Evolutionary conservation across 1,284 basidiomycete species (phyloP), one percentile per base, ranked within the genome.

Genomic region (Microbotryum intermedium): DNA sequence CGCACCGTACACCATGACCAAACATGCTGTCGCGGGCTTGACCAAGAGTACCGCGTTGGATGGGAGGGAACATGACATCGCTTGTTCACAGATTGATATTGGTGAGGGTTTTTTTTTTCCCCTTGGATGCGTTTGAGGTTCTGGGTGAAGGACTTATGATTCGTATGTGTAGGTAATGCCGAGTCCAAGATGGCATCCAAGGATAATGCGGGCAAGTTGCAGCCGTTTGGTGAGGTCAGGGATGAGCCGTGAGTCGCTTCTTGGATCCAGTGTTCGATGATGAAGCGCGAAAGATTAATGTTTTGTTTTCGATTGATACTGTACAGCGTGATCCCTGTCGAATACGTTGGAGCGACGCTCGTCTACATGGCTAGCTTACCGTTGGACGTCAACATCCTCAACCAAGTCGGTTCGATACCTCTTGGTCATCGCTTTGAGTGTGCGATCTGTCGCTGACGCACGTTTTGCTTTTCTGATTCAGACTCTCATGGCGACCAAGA

Each of bases 51-150:
- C 83, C 3, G 80, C 84, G 2, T 81, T 91, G 30, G 88, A 90
- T 69, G 88, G 87, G 1, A 79, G 88, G 9, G 76, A 79, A 43
- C 82, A 82, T 72, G 79, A 82, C 69, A 90, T 91, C 61, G 81
- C 86, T 5, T 84, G 83, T 69, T 86, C 85, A 0, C 85, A 90
- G 71, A 82, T 90, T 50, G 87, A 90, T 70, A 87, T 90, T 50
- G 88, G 86, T 83, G 60, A 53, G 71, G 52, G 21, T 8, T 23
- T 20, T 21, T 16, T 50, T n/a, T n/a, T 4, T 16, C 34, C 39
- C n/a, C 39, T 46, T n/a, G n/a, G n/a, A n/a, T n/a, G n/a, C n/a
- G n/a, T n/a, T n/a, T n/a, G n/a, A n/a, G n/a, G n/a, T n/a, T n/a
- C n/a, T n/a, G n/a, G n/a, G n/a, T n/a, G n/a, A n/a, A n/a, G 34